Evolutionary conservation across 257 asterid genomes (phyloP).

Genomic region (Ajuga chamaepitys): DNA sequence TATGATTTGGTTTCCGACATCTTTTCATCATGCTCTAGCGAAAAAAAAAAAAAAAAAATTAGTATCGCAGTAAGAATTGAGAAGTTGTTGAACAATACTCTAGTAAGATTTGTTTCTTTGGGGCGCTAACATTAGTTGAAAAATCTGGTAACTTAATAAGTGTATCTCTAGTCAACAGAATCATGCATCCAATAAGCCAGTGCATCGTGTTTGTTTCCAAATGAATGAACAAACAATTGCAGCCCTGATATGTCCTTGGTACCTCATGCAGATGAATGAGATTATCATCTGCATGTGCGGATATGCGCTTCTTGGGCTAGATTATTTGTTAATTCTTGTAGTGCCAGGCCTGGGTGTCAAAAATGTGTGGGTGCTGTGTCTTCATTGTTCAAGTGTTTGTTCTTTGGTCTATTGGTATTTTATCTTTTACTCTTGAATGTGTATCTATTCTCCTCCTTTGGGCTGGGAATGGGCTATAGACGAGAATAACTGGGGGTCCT

Average conservation of each 20-base stretch:
- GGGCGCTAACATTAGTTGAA: not conserved
- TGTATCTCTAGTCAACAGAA: not conserved
- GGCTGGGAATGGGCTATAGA: not conserved
- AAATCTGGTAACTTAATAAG: not conserved
- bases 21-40: not conserved
- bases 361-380: not conserved
- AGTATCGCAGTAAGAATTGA: not conserved
- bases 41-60: not conserved
- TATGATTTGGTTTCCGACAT: not conserved
- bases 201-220: not conserved
- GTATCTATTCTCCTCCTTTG: not conserved
- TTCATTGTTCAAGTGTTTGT: not conserved
- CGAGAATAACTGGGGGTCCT: not conserved
- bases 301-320: not conserved
- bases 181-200: not conserved
- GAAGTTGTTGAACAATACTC: not conserved
- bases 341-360: not conserved
- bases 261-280: not conserved
- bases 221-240: slow-evolving; percentile 3
- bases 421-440: not conserved
- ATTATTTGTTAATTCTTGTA: not conserved
- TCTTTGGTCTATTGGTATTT: not conserved
- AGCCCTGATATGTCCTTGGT: not conserved
- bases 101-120: not conserved
- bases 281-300: not conserved